Conservation (phyloP, 305 asterid species). For the Fraxinus greggii region DNA sequence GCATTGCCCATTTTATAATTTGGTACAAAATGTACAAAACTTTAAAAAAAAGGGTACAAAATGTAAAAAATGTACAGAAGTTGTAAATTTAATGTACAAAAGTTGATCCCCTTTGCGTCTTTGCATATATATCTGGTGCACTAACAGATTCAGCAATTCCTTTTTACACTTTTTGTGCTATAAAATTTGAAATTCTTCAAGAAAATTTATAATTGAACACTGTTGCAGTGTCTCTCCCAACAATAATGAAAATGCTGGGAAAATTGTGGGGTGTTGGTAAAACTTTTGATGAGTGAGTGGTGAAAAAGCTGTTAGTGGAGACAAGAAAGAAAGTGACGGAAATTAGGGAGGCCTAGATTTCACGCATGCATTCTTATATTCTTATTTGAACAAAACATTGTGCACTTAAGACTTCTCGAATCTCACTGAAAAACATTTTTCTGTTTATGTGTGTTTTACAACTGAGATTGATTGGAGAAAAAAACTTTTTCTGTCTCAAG, state of each 20-base stretch:
- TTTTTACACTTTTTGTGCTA: no score
- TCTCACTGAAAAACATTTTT: conserved; percentile 54
- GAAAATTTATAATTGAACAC: no score
- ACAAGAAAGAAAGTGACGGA: conserved; percentile 54
- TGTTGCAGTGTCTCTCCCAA: background rate
- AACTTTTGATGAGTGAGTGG: conserved; percentile 23
- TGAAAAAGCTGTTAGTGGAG: conserved; percentile 43
- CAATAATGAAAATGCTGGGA: background rate
- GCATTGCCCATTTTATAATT: no score
- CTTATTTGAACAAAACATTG: background rate
- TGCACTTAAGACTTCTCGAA: conserved; percentile 28
- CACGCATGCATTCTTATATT: conserved; percentile 32
- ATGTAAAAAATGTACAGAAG: no score
- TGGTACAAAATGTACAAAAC: no score
- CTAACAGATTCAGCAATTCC: no score
- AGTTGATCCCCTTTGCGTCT: no score
- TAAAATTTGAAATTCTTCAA: no score
- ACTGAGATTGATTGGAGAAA: background rate
- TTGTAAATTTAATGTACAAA: no score
- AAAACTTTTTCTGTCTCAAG: background rate
- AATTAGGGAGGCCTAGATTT: conserved; percentile 59
- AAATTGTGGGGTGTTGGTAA: conserved; percentile 30
- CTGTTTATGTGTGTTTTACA: conserved; percentile 15
- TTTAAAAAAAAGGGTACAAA: no score
- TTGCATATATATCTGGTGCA: no score